Percentiles rank a stretch among this genome's conserved stretches.
These are phyloP conservation scores for Coniochaeta ligniaria DNA, from an alignment of 2,329 filamentous ascomycete genomes.

Conservation along the genomic window DNA sequence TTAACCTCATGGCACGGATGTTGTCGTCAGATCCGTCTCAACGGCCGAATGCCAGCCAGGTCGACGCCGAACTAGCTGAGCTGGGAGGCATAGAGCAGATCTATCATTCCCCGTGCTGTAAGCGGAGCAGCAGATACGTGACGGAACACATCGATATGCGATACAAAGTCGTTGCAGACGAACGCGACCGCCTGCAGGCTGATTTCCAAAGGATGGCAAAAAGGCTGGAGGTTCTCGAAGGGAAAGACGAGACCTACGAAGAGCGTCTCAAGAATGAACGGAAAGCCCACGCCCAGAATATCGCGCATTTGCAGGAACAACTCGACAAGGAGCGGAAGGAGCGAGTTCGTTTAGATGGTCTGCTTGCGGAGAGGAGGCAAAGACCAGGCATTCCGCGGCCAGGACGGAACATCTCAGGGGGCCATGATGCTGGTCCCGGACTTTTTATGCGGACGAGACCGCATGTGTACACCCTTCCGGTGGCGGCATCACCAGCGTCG, in stretches of 20 bases:
- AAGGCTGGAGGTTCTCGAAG: constrained; percentile 27
- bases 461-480: constrained; percentile 7
- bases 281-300: constrained; percentile 22
- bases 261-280: constrained; percentile 27
- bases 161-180: constrained; percentile 15
- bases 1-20: constrained; percentile 29
- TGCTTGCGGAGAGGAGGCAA: constrained; percentile 18
- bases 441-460: constrained; percentile 9
- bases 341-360: constrained; percentile 14
- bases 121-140: constrained; percentile 25
- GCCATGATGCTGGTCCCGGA: constrained; percentile 5
- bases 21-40: constrained; percentile 20
- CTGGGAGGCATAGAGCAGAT: constrained; percentile 39
- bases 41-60: constrained; percentile 26
- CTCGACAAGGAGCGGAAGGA: constrained; percentile 26
- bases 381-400: constrained; percentile 13
- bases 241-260: constrained; percentile 32
- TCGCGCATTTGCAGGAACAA: constrained; percentile 23
- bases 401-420: constrained; percentile 1
- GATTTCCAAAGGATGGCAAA: constrained; percentile 25
- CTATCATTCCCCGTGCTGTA: constrained; percentile 37
- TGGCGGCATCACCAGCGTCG: background rate
- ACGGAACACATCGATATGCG: constrained; percentile 27
- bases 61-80: constrained; percentile 32
- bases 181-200: constrained; percentile 16